phyloP scores from a whole-genome alignment of 139 green algal species.

The Tetradesmus obliquus region DNA sequence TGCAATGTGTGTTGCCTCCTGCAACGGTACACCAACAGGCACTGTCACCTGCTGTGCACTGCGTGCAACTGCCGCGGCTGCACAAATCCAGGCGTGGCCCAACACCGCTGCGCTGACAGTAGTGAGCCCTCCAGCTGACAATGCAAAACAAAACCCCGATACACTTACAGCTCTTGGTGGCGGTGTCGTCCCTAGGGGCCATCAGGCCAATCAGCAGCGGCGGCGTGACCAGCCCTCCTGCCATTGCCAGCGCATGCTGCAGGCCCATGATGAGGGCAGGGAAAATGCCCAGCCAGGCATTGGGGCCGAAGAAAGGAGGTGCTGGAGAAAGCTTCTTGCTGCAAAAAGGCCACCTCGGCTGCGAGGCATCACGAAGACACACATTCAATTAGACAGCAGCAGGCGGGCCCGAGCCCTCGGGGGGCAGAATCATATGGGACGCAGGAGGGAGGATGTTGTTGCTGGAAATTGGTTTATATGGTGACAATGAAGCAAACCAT shows the following conservation, averaged over 20 bases:
- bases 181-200: background rate
- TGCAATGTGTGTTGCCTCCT: no score
- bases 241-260: slow-evolving; percentile 78
- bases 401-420: no score
- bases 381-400: background rate
- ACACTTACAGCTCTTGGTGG: slow-evolving; percentile 36
- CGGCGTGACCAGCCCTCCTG: slow-evolving; percentile 68
- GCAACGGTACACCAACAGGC: no score
- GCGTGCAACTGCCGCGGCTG: no score
- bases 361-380: background rate
- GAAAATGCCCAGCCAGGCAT: slow-evolving; percentile 59
- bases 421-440: no score
- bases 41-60: no score
- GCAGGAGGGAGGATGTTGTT: no score
- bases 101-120: no score
- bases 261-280: slow-evolving; percentile 72
- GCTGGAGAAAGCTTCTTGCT: background rate
- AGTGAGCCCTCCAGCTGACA: no score
- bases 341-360: slow-evolving; percentile 52
- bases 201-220: slow-evolving; percentile 54
- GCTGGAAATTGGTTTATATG: no score
- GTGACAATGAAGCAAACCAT: no score
- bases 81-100: no score
- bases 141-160: background rate
- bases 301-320: slow-evolving; percentile 52